Percentiles rank a stretch among this genome's conserved stretches.
These are phyloP conservation scores for Abortiporus biennis DNA, from an alignment of 1,284 basidiomycete genomes.

Conservation along the genomic window DNA sequence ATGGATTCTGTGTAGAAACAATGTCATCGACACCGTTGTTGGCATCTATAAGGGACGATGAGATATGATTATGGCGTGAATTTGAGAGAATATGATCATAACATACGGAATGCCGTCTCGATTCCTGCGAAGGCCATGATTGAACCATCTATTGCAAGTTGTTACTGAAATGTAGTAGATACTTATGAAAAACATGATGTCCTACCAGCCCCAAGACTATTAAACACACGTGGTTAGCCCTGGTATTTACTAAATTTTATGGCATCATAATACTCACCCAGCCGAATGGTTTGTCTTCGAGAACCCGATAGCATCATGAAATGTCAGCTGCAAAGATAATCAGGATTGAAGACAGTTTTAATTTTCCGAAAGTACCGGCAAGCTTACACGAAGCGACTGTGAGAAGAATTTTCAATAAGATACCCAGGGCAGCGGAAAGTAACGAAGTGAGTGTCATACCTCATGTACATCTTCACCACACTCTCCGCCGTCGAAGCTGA, in stretches of 20 bases:
- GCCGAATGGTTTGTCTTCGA: conserved; percentile 6
- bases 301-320: conserved; percentile 19
- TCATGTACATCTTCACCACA: conserved; percentile 11
- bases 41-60: conserved; percentile 13
- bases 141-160: conserved; percentile 25
- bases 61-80: not conserved
- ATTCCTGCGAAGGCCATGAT: conserved; percentile 28
- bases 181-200: too few relatives aligned
- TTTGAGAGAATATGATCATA: not conserved
- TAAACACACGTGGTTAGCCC: not conserved
- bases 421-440: too few relatives aligned
- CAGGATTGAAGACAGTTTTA: not conserved
- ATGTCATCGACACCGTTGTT: conserved; percentile 30
- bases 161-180: conserved; percentile 13
- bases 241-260: not conserved
- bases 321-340: conserved; percentile 12
- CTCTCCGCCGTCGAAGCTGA: conserved; percentile 7
- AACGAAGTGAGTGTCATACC: not conserved
- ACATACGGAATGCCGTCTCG: conserved; percentile 25
- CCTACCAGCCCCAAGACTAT: conserved; percentile 2
- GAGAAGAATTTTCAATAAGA: too few relatives aligned
- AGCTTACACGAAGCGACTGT: conserved; percentile 3
- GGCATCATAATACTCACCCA: not conserved
- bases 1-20: conserved; percentile 25
- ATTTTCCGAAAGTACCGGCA: not conserved